Evolutionary conservation across 2,329 filamentous ascomycete species (phyloP), one percentile per base, ranked within the genome.

Genomic region (Penicillium paneum): DNA sequence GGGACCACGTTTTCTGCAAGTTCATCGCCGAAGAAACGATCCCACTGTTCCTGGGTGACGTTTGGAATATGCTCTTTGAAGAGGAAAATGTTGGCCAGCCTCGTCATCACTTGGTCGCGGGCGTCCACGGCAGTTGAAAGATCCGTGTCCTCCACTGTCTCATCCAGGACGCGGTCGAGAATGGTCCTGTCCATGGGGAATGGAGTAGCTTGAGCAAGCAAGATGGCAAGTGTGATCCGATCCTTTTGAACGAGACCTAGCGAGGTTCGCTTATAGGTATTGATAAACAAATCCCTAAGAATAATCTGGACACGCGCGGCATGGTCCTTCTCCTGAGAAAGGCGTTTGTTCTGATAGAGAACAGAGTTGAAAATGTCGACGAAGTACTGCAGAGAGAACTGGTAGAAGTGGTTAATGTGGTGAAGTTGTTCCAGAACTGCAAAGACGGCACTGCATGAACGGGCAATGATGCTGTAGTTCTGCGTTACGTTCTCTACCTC

Each of bases 401-500:
- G 95, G 75, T 99, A 99, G 77, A 97, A 97, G 79, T 97, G 94
- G 73, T 99, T 97, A 72, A 99, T 87, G 70, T 97, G 95, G 74
- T 97, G 93, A 54, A 99, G 83, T 73, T 99, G 93, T 76, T 99
- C 95, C 57, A 99, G 80, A 13, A 99, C 90, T 31, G 95, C 91
- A 72, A 97, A 99, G 39, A 99, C 93, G 52, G 94, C 92, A 76
- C 93, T 97, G 82, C 94, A 99, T 39, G 94, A 93, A 66, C 87
- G 85, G 53, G 94, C 94, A 74, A 99, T 91, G 61, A 95, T 86
- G 70, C 88, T 89, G 81, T 99, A 99, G 73, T 96, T 89, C 63
- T 89, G 84, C 36, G 95, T 99, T 70, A 97, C 96, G 68, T 88
- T 90, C 64, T 99, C 94, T 17, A 99, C 94, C 72, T 99, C 94